Evolutionary conservation across 768 basidiomycete genomes (phyloP).

Genomic region (Termitomyces sp.): DNA sequence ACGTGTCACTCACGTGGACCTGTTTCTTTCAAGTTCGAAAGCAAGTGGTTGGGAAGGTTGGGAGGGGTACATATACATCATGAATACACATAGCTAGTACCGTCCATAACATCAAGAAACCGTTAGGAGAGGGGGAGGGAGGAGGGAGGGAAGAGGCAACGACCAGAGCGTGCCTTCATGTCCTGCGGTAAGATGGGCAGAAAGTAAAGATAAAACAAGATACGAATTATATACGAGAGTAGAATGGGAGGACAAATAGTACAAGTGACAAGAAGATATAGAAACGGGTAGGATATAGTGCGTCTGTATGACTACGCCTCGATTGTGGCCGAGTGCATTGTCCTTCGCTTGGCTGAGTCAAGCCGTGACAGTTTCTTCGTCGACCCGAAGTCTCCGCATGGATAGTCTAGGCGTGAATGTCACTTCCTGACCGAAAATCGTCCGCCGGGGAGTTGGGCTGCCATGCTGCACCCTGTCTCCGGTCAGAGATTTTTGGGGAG

Average conservation of each 20-base stretch:
- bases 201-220: not conserved
- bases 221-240: not conserved
- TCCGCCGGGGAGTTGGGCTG: conserved; percentile 23
- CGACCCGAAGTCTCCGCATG: conserved; percentile 22
- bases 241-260: not conserved
- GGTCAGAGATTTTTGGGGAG: conserved; percentile 16
- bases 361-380: conserved; percentile 3
- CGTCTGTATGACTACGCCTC: not conserved
- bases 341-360: not conserved
- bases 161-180: conserved; percentile 1
- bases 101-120: conserved; percentile 4
- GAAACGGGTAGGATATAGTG: not conserved
- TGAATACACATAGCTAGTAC: conserved; percentile 4
- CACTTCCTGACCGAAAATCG: conserved; percentile 8
- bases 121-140: not conserved
- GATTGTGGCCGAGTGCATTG: not conserved
- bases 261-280: not conserved
- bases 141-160: not conserved
- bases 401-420: conserved; percentile 16
- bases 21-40: not conserved
- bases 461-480: conserved; percentile 6
- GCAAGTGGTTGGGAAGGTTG: not conserved
- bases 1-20: conserved; percentile 15
- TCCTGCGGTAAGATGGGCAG: not conserved
- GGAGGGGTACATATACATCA: conserved; percentile 3